A percentile compares a stretch with the other conserved stretches of the same genome.
Conservation (phyloP, 2,329 filamentous ascomycete genomes). For the Alternaria rosae region DNA sequence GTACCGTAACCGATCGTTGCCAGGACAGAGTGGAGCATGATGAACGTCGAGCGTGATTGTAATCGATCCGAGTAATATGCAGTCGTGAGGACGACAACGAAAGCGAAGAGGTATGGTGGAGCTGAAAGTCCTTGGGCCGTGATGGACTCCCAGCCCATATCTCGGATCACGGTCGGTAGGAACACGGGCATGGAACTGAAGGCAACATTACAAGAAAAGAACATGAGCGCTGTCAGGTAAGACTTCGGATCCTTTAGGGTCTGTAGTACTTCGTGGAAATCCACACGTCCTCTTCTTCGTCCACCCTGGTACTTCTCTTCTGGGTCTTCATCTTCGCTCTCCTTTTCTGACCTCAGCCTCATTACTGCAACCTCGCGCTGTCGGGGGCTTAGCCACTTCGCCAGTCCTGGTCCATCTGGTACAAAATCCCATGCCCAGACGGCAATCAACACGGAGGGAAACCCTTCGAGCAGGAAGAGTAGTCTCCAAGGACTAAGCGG, state of each 20-base stretch:
- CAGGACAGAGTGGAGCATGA: conserved; percentile 73
- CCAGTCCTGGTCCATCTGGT: conserved; percentile 71
- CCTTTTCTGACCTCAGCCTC: conserved; percentile 66
- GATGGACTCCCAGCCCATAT: conserved; percentile 75
- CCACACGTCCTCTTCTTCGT: conserved; percentile 51
- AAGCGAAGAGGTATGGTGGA: conserved; percentile 81
- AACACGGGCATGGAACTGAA: conserved; percentile 90
- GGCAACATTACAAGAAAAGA: conserved; percentile 87
- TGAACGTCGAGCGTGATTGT: conserved; percentile 68
- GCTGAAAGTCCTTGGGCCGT: conserved; percentile 79
- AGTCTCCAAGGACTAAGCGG: conserved; percentile 86
- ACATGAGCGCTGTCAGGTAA: conserved; percentile 81
- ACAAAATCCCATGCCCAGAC: conserved; percentile 77
- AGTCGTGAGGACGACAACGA: conserved; percentile 73
- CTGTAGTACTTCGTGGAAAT: conserved; percentile 64
- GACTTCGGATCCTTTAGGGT: conserved; percentile 71
- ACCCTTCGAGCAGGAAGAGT: conserved; percentile 83
- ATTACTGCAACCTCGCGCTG: conserved; percentile 71
- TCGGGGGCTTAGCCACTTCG: conserved; percentile 53
- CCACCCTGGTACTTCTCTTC: conserved; percentile 25
- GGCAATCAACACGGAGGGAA: conserved; percentile 79
- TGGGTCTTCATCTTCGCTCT: conserved; percentile 42
- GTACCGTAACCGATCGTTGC: conserved; percentile 68
- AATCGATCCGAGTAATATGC: conserved; percentile 74
- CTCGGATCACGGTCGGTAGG: conserved; percentile 78